Conservation (phyloP, 83 land plant species). For the Picea engelmannii region DNA sequence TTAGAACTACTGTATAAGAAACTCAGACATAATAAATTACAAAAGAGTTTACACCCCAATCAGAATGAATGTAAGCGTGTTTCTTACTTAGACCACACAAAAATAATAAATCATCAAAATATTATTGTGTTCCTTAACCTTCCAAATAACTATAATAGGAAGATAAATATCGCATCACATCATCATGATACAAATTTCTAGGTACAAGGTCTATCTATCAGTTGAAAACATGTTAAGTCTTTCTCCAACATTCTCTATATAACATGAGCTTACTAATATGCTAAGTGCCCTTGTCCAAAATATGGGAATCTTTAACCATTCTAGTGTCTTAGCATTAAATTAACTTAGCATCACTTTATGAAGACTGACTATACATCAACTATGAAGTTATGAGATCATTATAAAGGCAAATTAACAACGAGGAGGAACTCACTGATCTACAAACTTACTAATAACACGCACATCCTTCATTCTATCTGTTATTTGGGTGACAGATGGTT, state of each 20-base stretch:
- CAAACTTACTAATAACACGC: no score
- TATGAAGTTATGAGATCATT: no score
- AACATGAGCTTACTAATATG: background rate
- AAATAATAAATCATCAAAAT: no score
- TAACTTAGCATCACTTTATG: background rate
- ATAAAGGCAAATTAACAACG: no score
- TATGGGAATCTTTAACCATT: background rate
- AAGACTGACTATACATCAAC: no score
- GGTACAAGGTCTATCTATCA: background rate
- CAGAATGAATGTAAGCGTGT: no score
- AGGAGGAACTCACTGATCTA: no score
- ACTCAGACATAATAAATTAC: background rate
- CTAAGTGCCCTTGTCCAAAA: background rate
- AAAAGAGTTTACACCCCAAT: background rate
- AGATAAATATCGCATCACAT: background rate
- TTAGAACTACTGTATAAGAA: background rate
- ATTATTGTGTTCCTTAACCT: background rate
- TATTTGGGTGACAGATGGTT: no score
- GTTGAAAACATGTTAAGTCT: background rate
- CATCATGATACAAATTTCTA: background rate
- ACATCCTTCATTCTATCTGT: no score
- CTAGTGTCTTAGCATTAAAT: background rate
- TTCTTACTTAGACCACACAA: no score
- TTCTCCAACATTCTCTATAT: background rate
- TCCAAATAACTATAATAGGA: background rate